Conservation (phyloP, 2,329 filamentous ascomycete genomes). For the Zymoseptoria crescenta region DNA sequence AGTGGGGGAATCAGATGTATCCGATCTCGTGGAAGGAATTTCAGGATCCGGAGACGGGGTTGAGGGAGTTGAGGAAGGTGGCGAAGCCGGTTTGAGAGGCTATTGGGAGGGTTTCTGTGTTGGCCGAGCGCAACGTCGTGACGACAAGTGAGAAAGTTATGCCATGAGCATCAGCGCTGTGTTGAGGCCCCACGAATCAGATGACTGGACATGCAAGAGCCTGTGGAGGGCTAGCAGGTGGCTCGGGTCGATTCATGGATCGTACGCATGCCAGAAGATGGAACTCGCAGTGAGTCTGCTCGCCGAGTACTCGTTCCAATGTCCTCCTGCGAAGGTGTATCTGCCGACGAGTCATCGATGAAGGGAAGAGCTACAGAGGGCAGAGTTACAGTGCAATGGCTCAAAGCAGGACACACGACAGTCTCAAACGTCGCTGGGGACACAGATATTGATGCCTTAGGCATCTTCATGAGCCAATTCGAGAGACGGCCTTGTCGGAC, state of each 20-base stretch:
- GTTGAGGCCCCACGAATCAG: not conserved
- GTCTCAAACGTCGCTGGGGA: too few species aligned
- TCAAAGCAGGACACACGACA: not conserved
- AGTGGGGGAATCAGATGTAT: slow-evolving; percentile 82
- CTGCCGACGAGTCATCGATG: not conserved
- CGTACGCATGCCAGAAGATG: not conserved
- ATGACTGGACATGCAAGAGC: not conserved
- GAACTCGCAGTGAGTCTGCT: not conserved
- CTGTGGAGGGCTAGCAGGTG: not conserved
- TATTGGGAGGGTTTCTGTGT: not conserved
- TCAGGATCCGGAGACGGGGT: slow-evolving; percentile 69
- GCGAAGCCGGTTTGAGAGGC: slow-evolving; percentile 72
- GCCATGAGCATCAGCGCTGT: not conserved
- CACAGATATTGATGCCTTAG: not conserved
- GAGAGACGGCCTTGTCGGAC: not conserved
- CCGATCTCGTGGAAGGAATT: slow-evolving; percentile 96
- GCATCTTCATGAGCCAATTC: not conserved
- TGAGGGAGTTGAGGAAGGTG: slow-evolving; percentile 77
- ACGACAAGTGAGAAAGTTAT: not conserved
- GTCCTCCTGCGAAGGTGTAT: not conserved
- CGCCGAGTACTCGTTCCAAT: not conserved
- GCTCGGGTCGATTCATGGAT: not conserved
- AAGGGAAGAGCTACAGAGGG: not conserved
- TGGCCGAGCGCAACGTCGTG: not conserved
- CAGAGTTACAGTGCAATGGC: not conserved